These are phyloP conservation scores for Rhododendron ferrugineum DNA, from an alignment of 148 eudicot genomes.

Conservation along the genomic window DNA sequence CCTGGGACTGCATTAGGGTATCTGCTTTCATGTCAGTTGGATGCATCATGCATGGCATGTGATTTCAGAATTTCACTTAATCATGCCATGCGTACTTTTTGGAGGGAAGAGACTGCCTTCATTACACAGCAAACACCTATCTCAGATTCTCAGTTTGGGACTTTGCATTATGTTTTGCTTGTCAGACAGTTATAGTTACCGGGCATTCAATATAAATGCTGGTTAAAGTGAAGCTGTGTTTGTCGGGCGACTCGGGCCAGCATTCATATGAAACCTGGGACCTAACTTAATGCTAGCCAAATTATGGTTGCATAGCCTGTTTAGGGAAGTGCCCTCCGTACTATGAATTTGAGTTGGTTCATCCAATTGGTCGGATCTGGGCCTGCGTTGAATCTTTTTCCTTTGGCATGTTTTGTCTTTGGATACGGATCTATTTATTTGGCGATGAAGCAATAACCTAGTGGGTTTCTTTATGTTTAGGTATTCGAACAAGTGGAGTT, in stretches of 20 bases:
- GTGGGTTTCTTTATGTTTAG: neutral
- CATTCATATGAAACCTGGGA: neutral
- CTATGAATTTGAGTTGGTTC: neutral
- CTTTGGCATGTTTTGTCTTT: neutral
- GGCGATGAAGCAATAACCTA: neutral
- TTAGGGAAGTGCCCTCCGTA: neutral
- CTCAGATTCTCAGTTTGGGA: neutral
- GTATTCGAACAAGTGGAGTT: neutral
- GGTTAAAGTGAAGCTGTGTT: neutral
- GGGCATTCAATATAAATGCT: neutral
- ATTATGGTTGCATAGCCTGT: neutral
- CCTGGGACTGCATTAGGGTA: too few species aligned
- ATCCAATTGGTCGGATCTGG: neutral
- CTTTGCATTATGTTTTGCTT: neutral
- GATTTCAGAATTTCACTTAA: neutral
- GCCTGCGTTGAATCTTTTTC: neutral
- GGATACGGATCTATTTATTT: neutral
- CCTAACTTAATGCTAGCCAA: neutral
- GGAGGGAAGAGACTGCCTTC: slow-evolving; percentile 7
- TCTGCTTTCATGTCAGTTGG: neutral
- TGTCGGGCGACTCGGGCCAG: neutral
- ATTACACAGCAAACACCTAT: neutral
- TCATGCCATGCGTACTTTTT: neutral
- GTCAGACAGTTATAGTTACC: neutral
- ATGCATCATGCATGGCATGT: neutral